Evolutionary conservation across 1,139 yeast genomes (phyloP).

Genomic region (Blastobotrys ciferrii): DNA sequence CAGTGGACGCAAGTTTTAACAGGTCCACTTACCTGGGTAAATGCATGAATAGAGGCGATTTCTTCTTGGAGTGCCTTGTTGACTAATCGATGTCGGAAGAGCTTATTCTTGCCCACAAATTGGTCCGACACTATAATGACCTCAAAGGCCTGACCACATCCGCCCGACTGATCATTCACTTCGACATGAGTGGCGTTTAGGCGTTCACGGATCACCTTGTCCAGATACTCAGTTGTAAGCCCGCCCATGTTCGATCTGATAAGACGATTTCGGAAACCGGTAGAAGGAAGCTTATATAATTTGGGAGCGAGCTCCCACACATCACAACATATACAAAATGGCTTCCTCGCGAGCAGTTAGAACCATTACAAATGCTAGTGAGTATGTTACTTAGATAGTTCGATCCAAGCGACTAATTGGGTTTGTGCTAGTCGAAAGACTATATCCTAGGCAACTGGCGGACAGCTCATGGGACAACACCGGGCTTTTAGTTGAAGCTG

Average conservation of each 20-base stretch:
- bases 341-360: constrained; percentile 23
- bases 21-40: constrained; percentile 68
- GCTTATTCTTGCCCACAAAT: constrained; percentile 78
- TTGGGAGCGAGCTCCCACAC: constrained; percentile 3
- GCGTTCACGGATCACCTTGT: constrained; percentile 32
- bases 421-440: constrained; percentile 56
- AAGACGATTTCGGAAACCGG: not conserved
- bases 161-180: constrained; percentile 49
- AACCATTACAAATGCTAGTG: constrained; percentile 19
- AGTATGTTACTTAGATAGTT: not conserved
- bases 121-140: constrained; percentile 75
- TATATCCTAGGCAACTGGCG: constrained; percentile 73
- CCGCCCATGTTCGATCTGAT: constrained; percentile 3
- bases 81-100: constrained; percentile 83
- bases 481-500: constrained; percentile 74
- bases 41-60: constrained; percentile 86
- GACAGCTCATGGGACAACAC: constrained; percentile 93
- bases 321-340: constrained; percentile 10
- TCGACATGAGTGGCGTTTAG: constrained; percentile 40
- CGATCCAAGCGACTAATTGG: not conserved
- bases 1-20: constrained; percentile 23
- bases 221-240: constrained; percentile 30
- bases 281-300: constrained; percentile 3
- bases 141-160: constrained; percentile 83
- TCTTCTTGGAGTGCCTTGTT: constrained; percentile 77